phyloP scores from a whole-genome alignment of 176 grass and related monocot genomes.

The Musa acuminata region DNA sequence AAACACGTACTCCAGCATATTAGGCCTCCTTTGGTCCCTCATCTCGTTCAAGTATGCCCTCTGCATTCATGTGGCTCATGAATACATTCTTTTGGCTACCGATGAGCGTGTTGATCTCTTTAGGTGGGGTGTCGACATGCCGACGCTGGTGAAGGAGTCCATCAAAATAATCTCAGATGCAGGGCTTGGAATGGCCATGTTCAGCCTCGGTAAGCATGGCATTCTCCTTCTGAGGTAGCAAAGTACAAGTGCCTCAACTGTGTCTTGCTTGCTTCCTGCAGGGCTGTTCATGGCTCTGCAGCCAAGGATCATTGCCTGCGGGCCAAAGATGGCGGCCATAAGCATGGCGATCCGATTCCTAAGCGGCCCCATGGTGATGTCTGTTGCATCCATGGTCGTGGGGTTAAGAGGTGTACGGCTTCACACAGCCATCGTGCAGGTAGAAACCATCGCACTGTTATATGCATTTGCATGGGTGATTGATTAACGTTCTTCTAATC shows the following conservation, averaged over 20 bases:
- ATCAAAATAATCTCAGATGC: slow-evolving; percentile 20
- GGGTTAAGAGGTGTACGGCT: neutral
- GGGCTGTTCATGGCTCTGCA: slow-evolving; percentile 24
- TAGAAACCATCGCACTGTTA: neutral
- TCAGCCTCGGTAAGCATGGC: slow-evolving; percentile 4
- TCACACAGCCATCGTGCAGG: slow-evolving; percentile 13
- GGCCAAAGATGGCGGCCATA: slow-evolving; percentile 13
- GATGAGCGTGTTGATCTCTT: neutral
- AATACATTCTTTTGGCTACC: too few relatives aligned
- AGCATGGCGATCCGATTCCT: slow-evolving; percentile 12
- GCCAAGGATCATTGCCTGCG: slow-evolving; percentile 17
- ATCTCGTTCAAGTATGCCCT: slow-evolving; percentile 29
- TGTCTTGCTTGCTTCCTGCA: neutral
- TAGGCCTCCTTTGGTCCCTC: slow-evolving; percentile 38
- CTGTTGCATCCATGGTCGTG: slow-evolving; percentile 2
- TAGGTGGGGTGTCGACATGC: slow-evolving; percentile 8
- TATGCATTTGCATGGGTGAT: neutral
- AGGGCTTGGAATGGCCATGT: slow-evolving; percentile 20
- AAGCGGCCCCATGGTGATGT: slow-evolving; percentile 3
- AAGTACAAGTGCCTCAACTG: too few relatives aligned
- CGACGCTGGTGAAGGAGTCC: slow-evolving; percentile 11
- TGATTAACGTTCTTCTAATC: neutral
- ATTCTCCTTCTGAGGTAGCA: too few relatives aligned
- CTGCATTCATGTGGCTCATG: too few relatives aligned
- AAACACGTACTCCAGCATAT: slow-evolving; percentile 32